Conservation (phyloP, 805 yeast species). For the Nakazawaea ishiwadae region DNA sequence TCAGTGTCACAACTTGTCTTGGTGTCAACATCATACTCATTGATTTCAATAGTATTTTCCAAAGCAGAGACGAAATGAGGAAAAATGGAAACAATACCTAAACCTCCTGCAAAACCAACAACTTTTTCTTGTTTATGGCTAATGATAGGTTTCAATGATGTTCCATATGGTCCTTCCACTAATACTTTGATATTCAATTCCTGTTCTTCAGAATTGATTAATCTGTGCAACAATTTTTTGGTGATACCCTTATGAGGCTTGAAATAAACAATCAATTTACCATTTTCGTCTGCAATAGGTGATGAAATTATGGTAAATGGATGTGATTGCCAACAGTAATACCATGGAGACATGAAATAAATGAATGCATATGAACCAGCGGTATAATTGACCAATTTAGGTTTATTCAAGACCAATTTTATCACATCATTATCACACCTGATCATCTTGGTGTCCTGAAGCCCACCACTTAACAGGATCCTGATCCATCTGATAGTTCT, state of each 20-base stretch:
- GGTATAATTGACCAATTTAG: slow-evolving; percentile 18
- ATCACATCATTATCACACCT: slow-evolving; percentile 15
- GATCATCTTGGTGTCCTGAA: slow-evolving; percentile 15
- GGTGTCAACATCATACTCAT: too few relatives aligned
- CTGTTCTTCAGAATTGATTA: slow-evolving; percentile 1
- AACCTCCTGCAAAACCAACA: slow-evolving; percentile 21
- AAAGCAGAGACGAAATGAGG: slow-evolving; percentile 15
- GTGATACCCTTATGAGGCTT: slow-evolving; percentile 52
- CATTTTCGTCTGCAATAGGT: slow-evolving; percentile 23
- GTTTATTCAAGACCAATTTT: slow-evolving; percentile 18
- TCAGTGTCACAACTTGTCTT: too few relatives aligned
- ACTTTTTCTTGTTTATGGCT: slow-evolving; percentile 4
- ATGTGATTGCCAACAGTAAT: slow-evolving; percentile 60
- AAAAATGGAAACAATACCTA: slow-evolving; percentile 18
- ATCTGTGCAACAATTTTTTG: slow-evolving; percentile 15
- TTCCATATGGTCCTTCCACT: slow-evolving; percentile 70
- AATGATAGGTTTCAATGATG: too few relatives aligned
- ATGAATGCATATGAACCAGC: slow-evolving; percentile 56
- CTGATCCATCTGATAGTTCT: slow-evolving; percentile 30
- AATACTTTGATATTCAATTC: slow-evolving; percentile 25
- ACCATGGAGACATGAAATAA: slow-evolving; percentile 43
- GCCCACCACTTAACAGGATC: slow-evolving; percentile 22
- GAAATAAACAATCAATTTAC: slow-evolving; percentile 33
- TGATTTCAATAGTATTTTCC: too few relatives aligned
- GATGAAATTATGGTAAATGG: slow-evolving; percentile 57